A percentile compares a stretch with the other conserved stretches of the same genome.
phyloP scores from a whole-genome alignment of 2,329 filamentous ascomycete genomes.

The Tolypocladium ophioglossoides region DNA sequence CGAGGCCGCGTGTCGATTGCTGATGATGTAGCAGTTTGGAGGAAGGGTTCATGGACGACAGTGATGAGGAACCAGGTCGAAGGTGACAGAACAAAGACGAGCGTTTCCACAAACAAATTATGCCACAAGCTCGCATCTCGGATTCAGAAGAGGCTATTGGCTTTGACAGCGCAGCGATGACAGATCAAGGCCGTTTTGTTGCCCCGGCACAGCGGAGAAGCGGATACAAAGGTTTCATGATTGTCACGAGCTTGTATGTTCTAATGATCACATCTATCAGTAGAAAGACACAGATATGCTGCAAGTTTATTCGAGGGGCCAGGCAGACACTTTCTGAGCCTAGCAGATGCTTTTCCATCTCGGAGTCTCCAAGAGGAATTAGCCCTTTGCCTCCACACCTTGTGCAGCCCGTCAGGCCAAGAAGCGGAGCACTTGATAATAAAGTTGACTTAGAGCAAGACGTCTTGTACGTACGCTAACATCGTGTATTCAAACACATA shows the following conservation, averaged over 20 bases:
- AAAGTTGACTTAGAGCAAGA: not conserved
- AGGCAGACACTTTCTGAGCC: not conserved
- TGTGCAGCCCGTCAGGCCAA: no score
- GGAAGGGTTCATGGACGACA: conserved; percentile 34
- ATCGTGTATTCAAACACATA: not conserved
- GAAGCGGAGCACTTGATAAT: not conserved
- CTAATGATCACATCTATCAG: not conserved
- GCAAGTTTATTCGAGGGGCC: not conserved
- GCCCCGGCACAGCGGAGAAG: not conserved
- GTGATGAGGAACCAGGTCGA: conserved; percentile 26
- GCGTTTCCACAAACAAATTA: not conserved
- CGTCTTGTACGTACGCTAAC: not conserved
- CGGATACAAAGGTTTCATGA: no score
- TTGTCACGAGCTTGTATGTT: not conserved
- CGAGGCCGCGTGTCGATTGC: conserved; percentile 3
- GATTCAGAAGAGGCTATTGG: no score
- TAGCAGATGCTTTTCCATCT: not conserved
- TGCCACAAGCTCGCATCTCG: not conserved
- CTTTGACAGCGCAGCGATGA: not conserved
- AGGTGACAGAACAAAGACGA: conserved; percentile 1
- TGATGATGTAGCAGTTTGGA: conserved; percentile 8
- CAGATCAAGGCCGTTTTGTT: not conserved
- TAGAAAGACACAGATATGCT: not conserved
- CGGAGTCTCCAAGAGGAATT: no score
- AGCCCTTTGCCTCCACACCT: not conserved